These are phyloP conservation scores for Oryza longistaminata DNA, from an alignment of 176 grass and related monocot species.

Conservation along the genomic window DNA sequence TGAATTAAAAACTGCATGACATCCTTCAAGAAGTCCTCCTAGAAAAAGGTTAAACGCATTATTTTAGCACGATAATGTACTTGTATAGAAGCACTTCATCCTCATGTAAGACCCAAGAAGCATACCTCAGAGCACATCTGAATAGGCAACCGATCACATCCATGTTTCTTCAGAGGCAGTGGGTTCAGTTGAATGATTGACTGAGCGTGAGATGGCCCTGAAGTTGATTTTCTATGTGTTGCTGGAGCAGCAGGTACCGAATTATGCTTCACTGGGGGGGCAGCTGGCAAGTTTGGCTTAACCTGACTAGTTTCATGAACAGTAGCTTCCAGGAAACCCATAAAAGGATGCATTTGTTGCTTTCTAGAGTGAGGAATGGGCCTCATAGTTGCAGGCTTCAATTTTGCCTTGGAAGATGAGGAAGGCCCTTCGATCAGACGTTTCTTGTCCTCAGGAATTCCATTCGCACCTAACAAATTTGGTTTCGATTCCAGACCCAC, in stretches of 20 bases:
- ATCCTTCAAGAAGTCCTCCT: slow-evolving; percentile 96
- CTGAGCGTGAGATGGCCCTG: slow-evolving; percentile 56
- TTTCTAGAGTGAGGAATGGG: slow-evolving; percentile 80
- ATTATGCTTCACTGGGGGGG: slow-evolving; percentile 64
- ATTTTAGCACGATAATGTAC: background rate
- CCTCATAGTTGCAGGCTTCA: slow-evolving; percentile 72
- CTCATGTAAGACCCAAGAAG: slow-evolving; percentile 6
- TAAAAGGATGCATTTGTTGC: slow-evolving; percentile 82
- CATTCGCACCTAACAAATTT: slow-evolving; percentile 31
- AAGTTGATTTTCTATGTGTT: slow-evolving; percentile 76
- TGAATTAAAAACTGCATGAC: slow-evolving; percentile 89
- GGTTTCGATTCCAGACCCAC: slow-evolving; percentile 49
- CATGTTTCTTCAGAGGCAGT: slow-evolving; percentile 96
- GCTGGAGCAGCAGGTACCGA: slow-evolving; percentile 44
- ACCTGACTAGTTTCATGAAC: slow-evolving; percentile 50
- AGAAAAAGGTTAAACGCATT: slow-evolving; percentile 12
- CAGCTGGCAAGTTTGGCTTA: slow-evolving; percentile 40
- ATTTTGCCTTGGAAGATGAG: slow-evolving; percentile 41
- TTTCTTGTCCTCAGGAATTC: slow-evolving; percentile 44
- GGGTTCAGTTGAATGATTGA: slow-evolving; percentile 84
- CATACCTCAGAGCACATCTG: slow-evolving; percentile 83
- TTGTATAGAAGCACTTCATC: slow-evolving; percentile 25
- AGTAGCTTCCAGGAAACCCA: slow-evolving; percentile 46
- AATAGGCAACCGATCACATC: slow-evolving; percentile 75
- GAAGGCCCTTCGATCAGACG: slow-evolving; percentile 36